Base-by-base conservation (phyloP, 2,329 filamentous ascomycete genomes). In the Dactylella cylindrospora region DNA sequence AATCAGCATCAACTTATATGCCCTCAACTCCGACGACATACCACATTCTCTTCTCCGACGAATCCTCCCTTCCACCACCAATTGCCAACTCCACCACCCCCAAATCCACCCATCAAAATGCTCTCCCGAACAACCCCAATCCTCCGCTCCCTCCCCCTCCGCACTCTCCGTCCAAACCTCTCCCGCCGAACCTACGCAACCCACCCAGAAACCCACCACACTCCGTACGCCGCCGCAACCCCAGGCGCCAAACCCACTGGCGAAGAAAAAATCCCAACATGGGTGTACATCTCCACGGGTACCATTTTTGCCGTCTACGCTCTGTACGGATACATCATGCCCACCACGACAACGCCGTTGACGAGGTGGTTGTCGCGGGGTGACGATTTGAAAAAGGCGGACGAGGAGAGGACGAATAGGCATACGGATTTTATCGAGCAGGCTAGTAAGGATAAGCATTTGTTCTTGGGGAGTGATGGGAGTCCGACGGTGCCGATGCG, bases 371-470 rank as follows among this genome's bases (percentile, higher is more conserved):
- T 62, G 35, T 54, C 57, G 17, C 32, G 25, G 7, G 43, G 43
- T 33, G 33, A 10, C 7, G 20, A 29, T 23, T 33, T 31, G 19
- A 22, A 43, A 20, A 44, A 62, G 36, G 49, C 43, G 15, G 41
- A 62, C 31, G 57, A 54, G 36, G 57, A 62, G 57, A 62, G 53
- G 19, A 49, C 57, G 38, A 62, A 62, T 32, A n/a, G 57, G 36
- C 57, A 62, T 31, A 54, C 49, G 8, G 26, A 12, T 17, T 50
- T 54, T 33, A 49, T 62, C 2, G 57, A 62, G 23, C 57, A 62
- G 57, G 57, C 57, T 20, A 43, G 41, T 2, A 36, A 33, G 38
- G 57, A 62, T 45, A 54, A 53, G 19, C 49, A 54, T 54, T 29
- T 62, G 38, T 45, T 62, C 12, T 25, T 49, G 25, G 41, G 50